A percentile compares a stretch with the other conserved stretches of the same genome.
phyloP scores from a whole-genome alignment of 768 basidiomycete genomes.

The Cystobasidium tubakii region DNA sequence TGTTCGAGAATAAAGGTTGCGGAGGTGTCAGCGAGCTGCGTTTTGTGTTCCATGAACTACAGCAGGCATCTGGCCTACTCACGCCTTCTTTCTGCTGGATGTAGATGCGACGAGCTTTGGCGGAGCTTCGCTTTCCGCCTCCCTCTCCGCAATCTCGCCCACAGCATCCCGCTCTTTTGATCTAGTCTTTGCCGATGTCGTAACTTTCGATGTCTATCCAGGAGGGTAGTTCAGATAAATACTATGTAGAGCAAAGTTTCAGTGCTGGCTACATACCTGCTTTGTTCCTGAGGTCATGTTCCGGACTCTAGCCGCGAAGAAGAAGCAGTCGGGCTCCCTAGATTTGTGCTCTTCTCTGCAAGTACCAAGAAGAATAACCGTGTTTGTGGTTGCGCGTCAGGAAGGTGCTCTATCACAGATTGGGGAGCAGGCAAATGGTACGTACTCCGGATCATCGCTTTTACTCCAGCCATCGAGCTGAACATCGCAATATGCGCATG shows the following conservation, averaged over 20 bases:
- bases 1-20: no score
- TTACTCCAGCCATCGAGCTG: constrained; percentile 79
- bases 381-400: background rate
- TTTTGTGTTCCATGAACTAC: background rate
- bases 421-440: no score
- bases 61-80: background rate
- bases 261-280: background rate
- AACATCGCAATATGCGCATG: constrained; percentile 76
- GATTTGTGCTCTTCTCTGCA: constrained; percentile 33
- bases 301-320: constrained; percentile 11
- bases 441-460: constrained; percentile 76
- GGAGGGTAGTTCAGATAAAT: no score
- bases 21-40: background rate
- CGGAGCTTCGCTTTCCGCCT: background rate
- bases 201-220: background rate
- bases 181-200: background rate
- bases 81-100: background rate
- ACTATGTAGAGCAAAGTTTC: background rate
- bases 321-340: constrained; percentile 34
- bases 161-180: background rate
- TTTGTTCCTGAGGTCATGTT: background rate
- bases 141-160: background rate
- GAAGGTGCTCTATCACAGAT: no score
- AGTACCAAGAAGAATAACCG: no score
- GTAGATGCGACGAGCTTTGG: background rate